Percentiles rank a stretch among this genome's conserved stretches.
Evolutionary conservation across 1,284 basidiomycete genomes (phyloP).

Genomic region (Abortiporus biennis): DNA sequence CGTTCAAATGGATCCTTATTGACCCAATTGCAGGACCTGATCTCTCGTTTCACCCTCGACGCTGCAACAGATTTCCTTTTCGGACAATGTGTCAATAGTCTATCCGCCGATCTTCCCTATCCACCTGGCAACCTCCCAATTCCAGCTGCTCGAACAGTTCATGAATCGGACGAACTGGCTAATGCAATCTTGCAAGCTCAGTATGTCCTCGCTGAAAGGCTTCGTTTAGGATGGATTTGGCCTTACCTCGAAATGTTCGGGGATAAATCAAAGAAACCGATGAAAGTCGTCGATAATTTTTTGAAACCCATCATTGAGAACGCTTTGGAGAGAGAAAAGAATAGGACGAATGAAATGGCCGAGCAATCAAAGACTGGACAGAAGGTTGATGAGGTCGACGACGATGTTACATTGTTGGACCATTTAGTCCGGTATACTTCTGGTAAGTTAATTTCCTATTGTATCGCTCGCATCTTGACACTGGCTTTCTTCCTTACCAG

Average conservation of each 20-base stretch:
- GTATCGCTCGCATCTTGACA: neutral
- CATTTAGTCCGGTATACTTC: constrained; percentile 61
- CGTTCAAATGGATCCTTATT: neutral
- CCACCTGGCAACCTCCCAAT: constrained; percentile 29
- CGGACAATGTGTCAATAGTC: constrained; percentile 52
- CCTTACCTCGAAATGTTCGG: constrained; percentile 59
- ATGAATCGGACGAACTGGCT: constrained; percentile 9
- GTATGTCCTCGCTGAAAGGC: constrained; percentile 45
- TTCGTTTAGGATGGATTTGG: constrained; percentile 54
- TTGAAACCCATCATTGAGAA: constrained; percentile 53
- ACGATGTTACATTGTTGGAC: constrained; percentile 51
- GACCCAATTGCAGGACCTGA: constrained; percentile 47
- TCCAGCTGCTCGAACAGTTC: neutral
- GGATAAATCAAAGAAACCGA: constrained; percentile 47
- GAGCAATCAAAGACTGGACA: constrained; percentile 26
- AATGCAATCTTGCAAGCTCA: constrained; percentile 57
- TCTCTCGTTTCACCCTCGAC: constrained; percentile 64
- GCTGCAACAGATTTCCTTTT: constrained; percentile 68
- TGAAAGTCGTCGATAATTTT: constrained; percentile 49
- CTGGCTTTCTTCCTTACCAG: constrained; percentile 9
- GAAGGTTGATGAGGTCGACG: constrained; percentile 30
- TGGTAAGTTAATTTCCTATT: constrained; percentile 9
- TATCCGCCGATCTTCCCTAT: constrained; percentile 46
- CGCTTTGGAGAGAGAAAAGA: constrained; percentile 36
- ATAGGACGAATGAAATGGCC: constrained; percentile 7